Percentiles rank a stretch among this genome's conserved stretches.
phyloP scores from a whole-genome alignment of 495 filamentous ascomycete genomes.

The Geoglossum glabrum region DNA sequence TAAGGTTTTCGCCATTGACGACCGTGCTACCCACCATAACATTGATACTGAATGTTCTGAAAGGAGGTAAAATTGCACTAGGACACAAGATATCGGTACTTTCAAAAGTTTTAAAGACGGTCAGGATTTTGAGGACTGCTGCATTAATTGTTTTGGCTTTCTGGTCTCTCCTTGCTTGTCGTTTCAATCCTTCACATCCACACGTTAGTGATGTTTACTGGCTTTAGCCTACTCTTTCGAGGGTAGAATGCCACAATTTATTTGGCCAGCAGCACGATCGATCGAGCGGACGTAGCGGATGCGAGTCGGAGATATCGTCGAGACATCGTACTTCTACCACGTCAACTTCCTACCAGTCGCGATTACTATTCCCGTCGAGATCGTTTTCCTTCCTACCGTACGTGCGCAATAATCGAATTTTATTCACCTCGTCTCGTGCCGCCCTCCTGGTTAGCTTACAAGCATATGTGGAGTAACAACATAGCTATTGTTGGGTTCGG shows the following conservation, averaged over 20 bases:
- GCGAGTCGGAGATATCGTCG: conserved; percentile 1
- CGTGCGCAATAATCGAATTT: neutral
- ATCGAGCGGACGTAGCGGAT: conserved; percentile 1
- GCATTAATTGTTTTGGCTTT: neutral
- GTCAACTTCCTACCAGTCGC: neutral
- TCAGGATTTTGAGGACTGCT: neutral
- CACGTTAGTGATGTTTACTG: neutral
- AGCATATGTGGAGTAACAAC: neutral
- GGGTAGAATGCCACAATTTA: neutral
- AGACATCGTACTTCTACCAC: neutral
- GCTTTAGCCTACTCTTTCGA: neutral
- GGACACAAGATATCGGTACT: neutral
- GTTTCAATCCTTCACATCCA: neutral
- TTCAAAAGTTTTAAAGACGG: neutral
- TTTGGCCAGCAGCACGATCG: conserved; percentile 2
- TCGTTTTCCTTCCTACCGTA: conserved; percentile 3
- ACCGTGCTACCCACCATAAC: neutral
- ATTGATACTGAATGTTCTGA: neutral
- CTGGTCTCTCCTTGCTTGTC: neutral
- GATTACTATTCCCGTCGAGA: conserved; percentile 1
- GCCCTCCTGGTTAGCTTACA: neutral
- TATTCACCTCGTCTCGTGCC: neutral
- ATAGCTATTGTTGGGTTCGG: neutral
- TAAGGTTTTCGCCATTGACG: neutral
- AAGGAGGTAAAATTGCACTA: neutral